Evolutionary conservation across 1,139 yeast genomes (phyloP).

Genomic region (Meyerozyma elateridarum): DNA sequence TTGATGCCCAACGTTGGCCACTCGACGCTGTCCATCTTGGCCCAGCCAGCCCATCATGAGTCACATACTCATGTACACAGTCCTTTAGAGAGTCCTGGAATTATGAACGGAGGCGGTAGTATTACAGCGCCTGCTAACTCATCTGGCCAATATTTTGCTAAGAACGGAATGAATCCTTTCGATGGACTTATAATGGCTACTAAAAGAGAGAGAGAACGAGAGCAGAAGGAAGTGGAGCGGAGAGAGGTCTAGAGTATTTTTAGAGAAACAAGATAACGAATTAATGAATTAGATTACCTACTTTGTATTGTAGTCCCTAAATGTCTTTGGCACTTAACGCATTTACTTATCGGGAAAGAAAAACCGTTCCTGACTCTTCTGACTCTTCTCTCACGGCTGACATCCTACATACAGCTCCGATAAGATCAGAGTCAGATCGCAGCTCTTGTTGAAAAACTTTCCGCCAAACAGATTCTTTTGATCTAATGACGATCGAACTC

Average conservation of each 20-base stretch:
- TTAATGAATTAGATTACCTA: too few relatives aligned
- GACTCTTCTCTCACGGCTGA: too few relatives aligned
- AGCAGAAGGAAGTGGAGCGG: constrained; percentile 7
- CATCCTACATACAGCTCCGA: too few relatives aligned
- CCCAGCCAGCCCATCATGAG: constrained; percentile 7
- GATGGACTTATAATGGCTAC: constrained; percentile 36
- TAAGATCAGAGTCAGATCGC: not conserved
- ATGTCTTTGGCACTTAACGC: too few relatives aligned
- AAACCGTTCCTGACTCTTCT: too few relatives aligned
- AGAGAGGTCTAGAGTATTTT: too few relatives aligned
- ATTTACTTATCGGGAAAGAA: too few relatives aligned
- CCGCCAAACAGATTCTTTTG: not conserved
- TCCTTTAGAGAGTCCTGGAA: constrained; percentile 19
- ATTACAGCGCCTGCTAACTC: constrained; percentile 35
- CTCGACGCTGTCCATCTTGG: constrained; percentile 14
- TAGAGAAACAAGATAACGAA: too few relatives aligned
- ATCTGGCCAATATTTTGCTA: constrained; percentile 33
- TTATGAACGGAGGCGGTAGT: constrained; percentile 14
- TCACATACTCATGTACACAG: constrained; percentile 10
- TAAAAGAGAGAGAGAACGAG: constrained; percentile 13
- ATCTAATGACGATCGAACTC: constrained; percentile 36
- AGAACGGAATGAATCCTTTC: constrained; percentile 38
- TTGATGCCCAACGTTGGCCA: constrained; percentile 29
- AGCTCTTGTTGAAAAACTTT: constrained; percentile 1
- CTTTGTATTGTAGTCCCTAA: too few relatives aligned